Percentiles rank a stretch among this genome's conserved stretches.
phyloP scores from a whole-genome alignment of 2,329 filamentous ascomycete genomes.

The Neocatenulostroma microsporum region DNA sequence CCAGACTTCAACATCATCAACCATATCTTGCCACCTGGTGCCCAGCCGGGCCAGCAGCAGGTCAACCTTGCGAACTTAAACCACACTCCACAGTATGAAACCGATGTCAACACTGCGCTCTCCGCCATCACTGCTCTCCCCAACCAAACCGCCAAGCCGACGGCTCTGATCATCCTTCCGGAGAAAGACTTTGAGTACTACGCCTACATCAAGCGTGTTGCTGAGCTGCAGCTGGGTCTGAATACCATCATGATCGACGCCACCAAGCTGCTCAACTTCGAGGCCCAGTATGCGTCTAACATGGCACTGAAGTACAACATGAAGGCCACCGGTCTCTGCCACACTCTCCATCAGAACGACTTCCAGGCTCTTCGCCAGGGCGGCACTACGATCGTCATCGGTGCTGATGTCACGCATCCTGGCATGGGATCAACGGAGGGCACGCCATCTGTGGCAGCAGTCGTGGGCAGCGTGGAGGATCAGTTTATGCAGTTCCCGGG shows the following conservation, averaged over 20 bases:
- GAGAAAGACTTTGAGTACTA: conserved; percentile 6
- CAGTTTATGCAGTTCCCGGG: conserved; percentile 28
- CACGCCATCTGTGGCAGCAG: conserved; percentile 34
- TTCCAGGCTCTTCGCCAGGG: background rate
- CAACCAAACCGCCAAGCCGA: no score
- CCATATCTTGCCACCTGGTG: no score
- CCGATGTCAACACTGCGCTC: no score
- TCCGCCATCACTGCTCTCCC: no score
- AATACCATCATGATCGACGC: conserved; percentile 3
- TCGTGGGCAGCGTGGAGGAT: conserved; percentile 35
- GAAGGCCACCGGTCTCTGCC: conserved; percentile 6
- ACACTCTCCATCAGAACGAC: conserved; percentile 1
- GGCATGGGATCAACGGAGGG: conserved; percentile 14
- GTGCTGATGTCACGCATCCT: conserved; percentile 40
- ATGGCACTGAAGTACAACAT: conserved; percentile 10
- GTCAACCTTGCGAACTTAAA: no score
- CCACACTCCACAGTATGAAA: no score
- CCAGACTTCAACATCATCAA: no score
- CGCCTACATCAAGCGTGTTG: conserved; percentile 13
- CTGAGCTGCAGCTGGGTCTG: conserved; percentile 10
- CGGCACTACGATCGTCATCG: conserved; percentile 31
- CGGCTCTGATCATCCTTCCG: conserved; percentile 5
- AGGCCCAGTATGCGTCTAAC: conserved; percentile 3
- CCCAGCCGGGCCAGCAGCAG: no score
- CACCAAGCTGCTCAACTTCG: background rate